Evolutionary conservation across 1,284 basidiomycete species (phyloP).

Genomic region (Pholiota adiposa): DNA sequence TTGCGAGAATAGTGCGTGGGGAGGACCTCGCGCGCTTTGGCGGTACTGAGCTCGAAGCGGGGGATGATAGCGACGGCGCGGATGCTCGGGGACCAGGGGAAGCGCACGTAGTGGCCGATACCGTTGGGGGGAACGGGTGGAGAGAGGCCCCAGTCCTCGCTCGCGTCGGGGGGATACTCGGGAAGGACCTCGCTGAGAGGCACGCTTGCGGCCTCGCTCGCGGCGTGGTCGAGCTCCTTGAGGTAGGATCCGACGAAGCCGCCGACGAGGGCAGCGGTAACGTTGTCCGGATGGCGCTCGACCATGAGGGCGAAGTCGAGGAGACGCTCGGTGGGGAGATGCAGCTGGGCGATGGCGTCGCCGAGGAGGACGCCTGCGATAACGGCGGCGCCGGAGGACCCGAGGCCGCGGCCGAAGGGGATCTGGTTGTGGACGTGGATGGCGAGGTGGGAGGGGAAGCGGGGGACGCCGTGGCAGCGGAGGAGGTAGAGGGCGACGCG

Average conservation of each 20-base stretch:
- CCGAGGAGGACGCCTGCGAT: constrained; percentile 95
- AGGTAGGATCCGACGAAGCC: constrained; percentile 99
- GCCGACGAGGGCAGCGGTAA: constrained; percentile 95
- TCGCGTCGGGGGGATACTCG: constrained; percentile 93
- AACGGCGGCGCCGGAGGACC: constrained; percentile 97
- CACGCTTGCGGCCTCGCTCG: constrained; percentile 82
- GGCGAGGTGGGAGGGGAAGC: constrained; percentile 76
- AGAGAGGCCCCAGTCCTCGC: constrained; percentile 86
- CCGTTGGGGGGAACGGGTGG: constrained; percentile 89
- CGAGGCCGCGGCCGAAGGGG: constrained; percentile 96
- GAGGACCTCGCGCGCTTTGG: constrained; percentile 89
- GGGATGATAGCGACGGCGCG: constrained; percentile 96
- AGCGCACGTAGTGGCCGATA: constrained; percentile 95
- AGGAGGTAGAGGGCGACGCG: constrained; percentile 97
- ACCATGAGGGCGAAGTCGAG: constrained; percentile 99
- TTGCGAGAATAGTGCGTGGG: constrained; percentile 86
- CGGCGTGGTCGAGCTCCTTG: constrained; percentile 83
- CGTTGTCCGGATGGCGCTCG: constrained; percentile 98
- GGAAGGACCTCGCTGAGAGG: constrained; percentile 97
- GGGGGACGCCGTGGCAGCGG: constrained; percentile 77
- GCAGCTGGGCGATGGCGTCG: constrained; percentile 79
- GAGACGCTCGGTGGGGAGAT: constrained; percentile 73
- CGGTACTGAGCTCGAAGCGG: constrained; percentile 95
- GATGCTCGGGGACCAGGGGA: constrained; percentile 87
- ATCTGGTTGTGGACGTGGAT: constrained; percentile 93